Evolutionary conservation across 1,284 basidiomycete genomes (phyloP).

Genomic region (Papiliotrema nemorosa): DNA sequence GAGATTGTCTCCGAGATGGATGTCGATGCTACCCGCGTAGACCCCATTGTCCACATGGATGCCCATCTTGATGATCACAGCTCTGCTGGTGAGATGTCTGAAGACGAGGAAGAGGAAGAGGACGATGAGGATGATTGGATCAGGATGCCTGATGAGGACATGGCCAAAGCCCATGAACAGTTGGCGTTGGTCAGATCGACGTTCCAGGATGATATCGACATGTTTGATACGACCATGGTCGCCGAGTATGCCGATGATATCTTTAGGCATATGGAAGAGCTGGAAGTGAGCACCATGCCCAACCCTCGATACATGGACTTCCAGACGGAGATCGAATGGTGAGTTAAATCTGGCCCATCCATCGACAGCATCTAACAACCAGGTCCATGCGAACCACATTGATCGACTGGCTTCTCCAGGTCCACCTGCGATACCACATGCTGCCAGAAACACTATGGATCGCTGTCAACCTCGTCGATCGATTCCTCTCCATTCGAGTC

Average conservation of each 20-base stretch:
- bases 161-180: conserved; percentile 30
- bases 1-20: conserved; percentile 35
- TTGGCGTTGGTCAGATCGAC: conserved; percentile 43
- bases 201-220: conserved; percentile 71
- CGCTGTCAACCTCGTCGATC: conserved; percentile 63
- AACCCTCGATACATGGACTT: conserved; percentile 90
- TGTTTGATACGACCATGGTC: conserved; percentile 93
- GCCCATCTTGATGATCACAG: conserved; percentile 10
- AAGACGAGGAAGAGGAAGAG: conserved; percentile 47
- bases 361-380: neutral
- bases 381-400: conserved; percentile 57
- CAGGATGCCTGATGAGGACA: conserved; percentile 54
- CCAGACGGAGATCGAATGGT: conserved; percentile 93
- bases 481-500: conserved; percentile 60
- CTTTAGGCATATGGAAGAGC: conserved; percentile 88
- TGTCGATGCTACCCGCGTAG: conserved; percentile 21
- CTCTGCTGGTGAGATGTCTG: conserved; percentile 6
- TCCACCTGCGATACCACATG: conserved; percentile 65
- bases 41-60: conserved; percentile 4
- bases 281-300: conserved; percentile 89
- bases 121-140: conserved; percentile 63
- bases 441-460: conserved; percentile 66
- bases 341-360: conserved; percentile 16
- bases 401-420: conserved; percentile 60
- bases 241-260: conserved; percentile 98